Base-by-base conservation (phyloP, 805 yeast genomes). In the Blastobotrys muscicola region DNA sequence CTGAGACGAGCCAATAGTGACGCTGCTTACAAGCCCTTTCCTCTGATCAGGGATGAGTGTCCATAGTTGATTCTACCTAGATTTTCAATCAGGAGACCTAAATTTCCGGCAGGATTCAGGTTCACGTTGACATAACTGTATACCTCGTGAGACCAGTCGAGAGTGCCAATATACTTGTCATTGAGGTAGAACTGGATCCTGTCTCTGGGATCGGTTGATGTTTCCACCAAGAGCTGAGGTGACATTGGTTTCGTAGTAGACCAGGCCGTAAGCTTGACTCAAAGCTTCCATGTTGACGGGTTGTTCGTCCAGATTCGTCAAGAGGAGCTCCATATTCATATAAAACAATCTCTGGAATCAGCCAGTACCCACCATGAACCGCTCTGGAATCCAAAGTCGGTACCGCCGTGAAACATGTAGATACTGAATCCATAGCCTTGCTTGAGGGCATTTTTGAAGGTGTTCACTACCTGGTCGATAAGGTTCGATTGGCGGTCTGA, bases 311-410 rank as follows among this genome's bases (percentile, higher is more conserved):
- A 16, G 36, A 31, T 29, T 39, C 42, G 29, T 39, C 42, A 9
- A 39, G 12, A 13, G 42, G 42, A 12, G 42, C 42, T n/a, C 42
- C 42, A n/a, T 39, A 39, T 14, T 39, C 42, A 15, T 39, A 39
- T 10, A 26, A 29, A 6, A 37, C 14, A 26, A 31, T 33, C 6
- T 29, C 13, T 13, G 30, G 9, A 5, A 13, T 8, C 15, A 33
- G 16, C 8, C 12, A 9, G 42, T 31, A 26, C 14, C 9, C 37
- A 14, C 13, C 31, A 20, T 31, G 36, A 15, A n/a, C 42, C 42
- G 15, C 23, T 39, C 8, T 14, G 15, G 35, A 39, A 39, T 12
- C 42, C 42, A 11, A 31, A 39, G 36, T 39, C 33, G 30, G 42
- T 39, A n/a, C 42, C 42, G 4, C 42, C 42, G 16, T 31, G 29